Conservation (phyloP, 2,329 filamentous ascomycete genomes). For the Trichoderma sp. region DNA sequence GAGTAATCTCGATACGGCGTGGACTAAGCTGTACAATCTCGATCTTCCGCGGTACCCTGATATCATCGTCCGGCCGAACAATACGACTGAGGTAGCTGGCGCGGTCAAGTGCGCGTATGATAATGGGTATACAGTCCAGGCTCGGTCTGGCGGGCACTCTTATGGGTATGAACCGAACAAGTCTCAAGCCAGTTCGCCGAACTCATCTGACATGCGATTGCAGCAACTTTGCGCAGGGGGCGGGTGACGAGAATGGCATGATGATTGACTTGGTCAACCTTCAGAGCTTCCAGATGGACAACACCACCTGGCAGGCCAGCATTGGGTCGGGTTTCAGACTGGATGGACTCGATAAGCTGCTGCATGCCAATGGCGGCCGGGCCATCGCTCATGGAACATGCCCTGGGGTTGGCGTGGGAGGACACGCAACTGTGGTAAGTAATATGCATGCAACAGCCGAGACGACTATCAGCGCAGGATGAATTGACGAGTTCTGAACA, state of each 20-base stretch:
- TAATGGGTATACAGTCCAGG: slow-evolving; percentile 57
- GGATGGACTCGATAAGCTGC: slow-evolving; percentile 52
- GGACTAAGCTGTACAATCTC: slow-evolving; percentile 59
- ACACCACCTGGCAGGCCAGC: slow-evolving; percentile 54
- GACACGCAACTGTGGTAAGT: slow-evolving; percentile 59
- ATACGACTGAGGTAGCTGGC: slow-evolving; percentile 55
- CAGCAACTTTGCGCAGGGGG: slow-evolving; percentile 52
- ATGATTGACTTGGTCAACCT: slow-evolving; percentile 59
- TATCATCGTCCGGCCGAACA: slow-evolving; percentile 59
- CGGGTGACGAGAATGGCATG: slow-evolving; percentile 44
- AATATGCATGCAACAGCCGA: neutral
- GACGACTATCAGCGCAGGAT: too few species aligned
- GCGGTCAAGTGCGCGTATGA: slow-evolving; percentile 60
- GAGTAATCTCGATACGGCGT: slow-evolving; percentile 33
- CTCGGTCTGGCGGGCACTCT: slow-evolving; percentile 66
- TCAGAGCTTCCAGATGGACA: slow-evolving; percentile 56
- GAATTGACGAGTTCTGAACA: slow-evolving; percentile 32
- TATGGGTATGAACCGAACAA: too few species aligned
- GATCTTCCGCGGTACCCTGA: slow-evolving; percentile 53
- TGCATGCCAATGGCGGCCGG: slow-evolving; percentile 56
- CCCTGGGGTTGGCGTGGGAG: slow-evolving; percentile 60
- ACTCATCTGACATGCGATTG: neutral
- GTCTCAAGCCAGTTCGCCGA: too few species aligned
- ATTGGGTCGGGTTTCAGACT: slow-evolving; percentile 59
- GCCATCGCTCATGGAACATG: slow-evolving; percentile 64